Percentiles rank a stretch among this genome's conserved stretches.
Conservation (phyloP, 495 filamentous ascomycete species). For the Aspergillus saccharolyticus region DNA sequence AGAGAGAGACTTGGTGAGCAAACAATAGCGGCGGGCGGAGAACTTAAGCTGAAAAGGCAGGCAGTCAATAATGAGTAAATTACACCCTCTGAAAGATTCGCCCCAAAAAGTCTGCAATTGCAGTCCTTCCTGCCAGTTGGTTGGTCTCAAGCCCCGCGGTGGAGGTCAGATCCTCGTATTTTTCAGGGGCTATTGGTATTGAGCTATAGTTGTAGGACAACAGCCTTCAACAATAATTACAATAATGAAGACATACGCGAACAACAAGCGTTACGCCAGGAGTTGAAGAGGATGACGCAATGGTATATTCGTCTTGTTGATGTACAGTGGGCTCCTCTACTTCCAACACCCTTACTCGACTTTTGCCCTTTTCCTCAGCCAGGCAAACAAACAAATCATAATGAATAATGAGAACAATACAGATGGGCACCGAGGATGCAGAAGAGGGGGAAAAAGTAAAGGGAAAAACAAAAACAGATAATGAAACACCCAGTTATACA, state of each 20-base stretch:
- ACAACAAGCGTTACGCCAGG: no score
- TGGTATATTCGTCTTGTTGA: conserved; percentile 12
- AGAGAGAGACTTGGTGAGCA: background rate
- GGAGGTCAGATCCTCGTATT: conserved; percentile 2
- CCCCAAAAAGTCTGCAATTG: conserved; percentile 21
- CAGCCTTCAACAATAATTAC: no score
- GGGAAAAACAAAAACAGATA: conserved; percentile 18
- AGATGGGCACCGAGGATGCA: conserved; percentile 31
- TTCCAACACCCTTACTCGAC: conserved; percentile 13
- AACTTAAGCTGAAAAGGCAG: background rate
- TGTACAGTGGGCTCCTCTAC: conserved; percentile 15
- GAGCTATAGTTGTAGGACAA: background rate
- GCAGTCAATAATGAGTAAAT: no score
- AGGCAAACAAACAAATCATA: conserved; percentile 1
- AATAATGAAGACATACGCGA: no score
- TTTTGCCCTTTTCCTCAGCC: conserved; percentile 5
- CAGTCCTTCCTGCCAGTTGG: conserved; percentile 1
- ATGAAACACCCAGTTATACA: conserved; percentile 40
- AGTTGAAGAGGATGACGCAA: background rate
- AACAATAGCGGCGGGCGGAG: background rate
- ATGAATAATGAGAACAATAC: background rate
- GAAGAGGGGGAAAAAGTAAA: conserved; percentile 10
- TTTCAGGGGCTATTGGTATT: conserved; percentile 11
- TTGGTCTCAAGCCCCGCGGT: background rate
- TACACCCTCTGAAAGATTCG: conserved; percentile 4